Percentiles rank a stretch among this genome's conserved stretches.
phyloP scores from a whole-genome alignment of 176 grass and related monocot genomes.

The Ampelocalamus luodianensis region DNA sequence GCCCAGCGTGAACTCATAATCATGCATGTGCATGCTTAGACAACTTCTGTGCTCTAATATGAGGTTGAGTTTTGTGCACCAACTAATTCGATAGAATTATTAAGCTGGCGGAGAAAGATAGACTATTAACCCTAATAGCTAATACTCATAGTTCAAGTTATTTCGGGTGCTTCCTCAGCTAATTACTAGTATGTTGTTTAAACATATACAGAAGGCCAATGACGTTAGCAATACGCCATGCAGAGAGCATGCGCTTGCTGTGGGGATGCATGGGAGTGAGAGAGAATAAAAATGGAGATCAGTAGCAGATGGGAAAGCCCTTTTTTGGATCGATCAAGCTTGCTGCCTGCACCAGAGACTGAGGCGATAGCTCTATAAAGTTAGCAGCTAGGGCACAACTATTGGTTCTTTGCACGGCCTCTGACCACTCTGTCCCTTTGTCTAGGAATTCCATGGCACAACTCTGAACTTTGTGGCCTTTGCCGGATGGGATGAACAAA shows the following conservation, averaged over 20 bases:
- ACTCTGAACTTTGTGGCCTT: constrained; percentile 19
- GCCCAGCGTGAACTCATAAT: neutral
- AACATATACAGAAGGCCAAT: neutral
- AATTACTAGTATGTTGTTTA: neutral
- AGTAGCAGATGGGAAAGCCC: constrained; percentile 32
- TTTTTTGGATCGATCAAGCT: constrained; percentile 59
- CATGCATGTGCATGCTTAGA: neutral
- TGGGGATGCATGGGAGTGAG: constrained; percentile 6
- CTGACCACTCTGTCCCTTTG: constrained; percentile 72
- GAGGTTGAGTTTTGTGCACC: neutral
- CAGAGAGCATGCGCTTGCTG: neutral
- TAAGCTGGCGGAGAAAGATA: neutral
- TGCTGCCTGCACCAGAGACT: constrained; percentile 39
- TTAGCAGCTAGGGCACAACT: constrained; percentile 29
- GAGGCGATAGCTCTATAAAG: constrained; percentile 38
- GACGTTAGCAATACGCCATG: constrained; percentile 25
- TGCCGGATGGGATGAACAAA: constrained; percentile 9
- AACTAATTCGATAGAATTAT: neutral
- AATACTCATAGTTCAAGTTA: neutral
- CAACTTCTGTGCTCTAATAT: neutral
- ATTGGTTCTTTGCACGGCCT: constrained; percentile 37
- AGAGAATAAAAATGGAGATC: constrained; percentile 35
- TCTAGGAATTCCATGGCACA: constrained; percentile 71
- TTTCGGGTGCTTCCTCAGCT: neutral
- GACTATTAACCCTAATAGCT: neutral